Base-by-base conservation (phyloP, 2,329 filamentous ascomycete species). In the Cytospora piceicola region DNA sequence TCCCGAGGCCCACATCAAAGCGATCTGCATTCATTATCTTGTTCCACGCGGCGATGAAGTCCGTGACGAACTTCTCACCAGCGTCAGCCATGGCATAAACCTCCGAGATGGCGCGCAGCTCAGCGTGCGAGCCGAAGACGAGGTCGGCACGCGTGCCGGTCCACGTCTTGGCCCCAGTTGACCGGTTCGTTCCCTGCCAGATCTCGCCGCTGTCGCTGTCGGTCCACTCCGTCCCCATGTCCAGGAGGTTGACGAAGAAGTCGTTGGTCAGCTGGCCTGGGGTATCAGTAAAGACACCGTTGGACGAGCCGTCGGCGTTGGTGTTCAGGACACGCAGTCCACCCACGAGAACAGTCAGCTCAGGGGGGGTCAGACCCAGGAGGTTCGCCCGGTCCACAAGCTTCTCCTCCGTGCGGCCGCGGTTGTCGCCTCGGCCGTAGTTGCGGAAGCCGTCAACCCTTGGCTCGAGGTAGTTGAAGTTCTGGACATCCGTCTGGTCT, bases 1-100 rank as follows among this genome's bases (percentile, higher is more conserved):
- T 3, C 11, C 46, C 46, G 11, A 49, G 46, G 20, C 57, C 32
- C 58, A 64, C 59, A 15, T 92, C 90, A 72, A 87, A 93, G 15
- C 90, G 84, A 75, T 93, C 90, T 64, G 89, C 74, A 73, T 90
- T 89, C 85, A 90, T 89, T 14, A 93, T 85, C 87, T 93, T 93
- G 72, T 81, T 80, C 90, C 90, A 93, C 3, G 87, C 88, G 9
- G 81, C 78, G 20, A 92, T 82, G 72, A 93, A 93, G 79, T 93
- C 90, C 76, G 84, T 85, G 53, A 87, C 85, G 66, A 93, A 90
- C 80, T 88, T 89, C 65, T 85, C 81, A 65, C 83, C 75, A 12
- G 80, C 82, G 71, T 90, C 90, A 0, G 80, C 73, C 69, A 82
- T 82, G 46, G 80, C 90, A 71, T 93, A 93, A 0, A 92, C 83